These are phyloP conservation scores for Pichia deserticola DNA, from an alignment of 805 yeast species.

Conservation along the genomic window DNA sequence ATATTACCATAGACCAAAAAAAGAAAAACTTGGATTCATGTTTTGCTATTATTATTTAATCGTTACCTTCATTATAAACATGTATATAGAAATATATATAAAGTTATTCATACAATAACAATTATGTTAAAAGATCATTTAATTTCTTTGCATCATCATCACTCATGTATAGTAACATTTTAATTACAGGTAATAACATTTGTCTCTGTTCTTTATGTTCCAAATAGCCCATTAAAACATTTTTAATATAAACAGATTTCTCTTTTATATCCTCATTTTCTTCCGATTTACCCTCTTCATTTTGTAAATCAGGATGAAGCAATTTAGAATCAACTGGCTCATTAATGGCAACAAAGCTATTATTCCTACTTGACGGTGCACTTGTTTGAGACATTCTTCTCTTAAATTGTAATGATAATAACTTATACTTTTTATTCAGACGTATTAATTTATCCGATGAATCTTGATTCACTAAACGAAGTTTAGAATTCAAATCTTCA, in stretches of 20 bases:
- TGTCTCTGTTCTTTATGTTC: conserved; percentile 90
- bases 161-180: conserved; percentile 62
- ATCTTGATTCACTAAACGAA: conserved; percentile 60
- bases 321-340: conserved; percentile 3
- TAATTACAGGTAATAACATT: conserved; percentile 77
- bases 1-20: no score
- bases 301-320: not conserved
- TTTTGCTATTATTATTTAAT: no score
- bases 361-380: conserved; percentile 15
- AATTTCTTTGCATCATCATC: conserved; percentile 69
- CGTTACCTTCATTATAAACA: no score
- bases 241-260: conserved; percentile 73
- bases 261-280: conserved; percentile 28
- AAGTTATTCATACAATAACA: not conserved
- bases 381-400: conserved; percentile 18
- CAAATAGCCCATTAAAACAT: conserved; percentile 83
- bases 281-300: conserved; percentile 11
- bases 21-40: no score
- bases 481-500: conserved; percentile 44
- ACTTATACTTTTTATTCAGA: conserved; percentile 61
- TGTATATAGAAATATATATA: not conserved
- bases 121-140: conserved; percentile 4
- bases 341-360: not conserved
- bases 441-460: conserved; percentile 59
- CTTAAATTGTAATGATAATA: conserved; percentile 51